A percentile compares a stretch with the other conserved stretches of the same genome.
These are phyloP conservation scores for Fusarium sp. DNA, from an alignment of 2,329 filamentous ascomycete species.

Conservation along the genomic window DNA sequence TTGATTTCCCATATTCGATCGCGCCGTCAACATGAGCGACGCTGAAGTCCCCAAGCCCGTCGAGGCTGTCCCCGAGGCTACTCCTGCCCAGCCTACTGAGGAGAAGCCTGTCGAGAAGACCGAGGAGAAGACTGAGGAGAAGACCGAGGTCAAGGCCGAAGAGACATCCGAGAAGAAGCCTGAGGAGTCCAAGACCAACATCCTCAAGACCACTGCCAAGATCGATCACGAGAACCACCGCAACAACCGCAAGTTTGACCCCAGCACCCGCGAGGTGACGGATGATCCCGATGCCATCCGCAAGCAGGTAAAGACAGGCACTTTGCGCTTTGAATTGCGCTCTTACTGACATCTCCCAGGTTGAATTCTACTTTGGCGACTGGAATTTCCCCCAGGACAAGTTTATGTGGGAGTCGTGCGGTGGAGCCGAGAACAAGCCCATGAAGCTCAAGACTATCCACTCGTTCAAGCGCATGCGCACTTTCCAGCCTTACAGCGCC, in stretches of 20 bases:
- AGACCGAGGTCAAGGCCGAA: conserved; percentile 38
- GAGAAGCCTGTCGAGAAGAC: conserved; percentile 42
- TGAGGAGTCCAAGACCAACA: conserved; percentile 42
- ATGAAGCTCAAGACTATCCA: conserved; percentile 82
- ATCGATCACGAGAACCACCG: conserved; percentile 53
- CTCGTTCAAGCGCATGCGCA: conserved; percentile 95
- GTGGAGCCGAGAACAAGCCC: conserved; percentile 83
- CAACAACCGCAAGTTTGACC: conserved; percentile 78
- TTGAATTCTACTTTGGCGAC: conserved; percentile 96
- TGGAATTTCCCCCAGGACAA: conserved; percentile 90
- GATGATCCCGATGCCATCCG: conserved; percentile 85
- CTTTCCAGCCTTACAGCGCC: conserved; percentile 88
- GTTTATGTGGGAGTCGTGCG: conserved; percentile 83
- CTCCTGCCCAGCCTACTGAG: conserved; percentile 41
- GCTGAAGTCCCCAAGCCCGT: conserved; percentile 54
- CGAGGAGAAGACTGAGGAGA: conserved; percentile 40
- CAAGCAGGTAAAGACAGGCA: conserved; percentile 72
- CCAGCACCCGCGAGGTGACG: conserved; percentile 74
- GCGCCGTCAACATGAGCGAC: conserved; percentile 52
- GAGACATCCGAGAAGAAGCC: conserved; percentile 41
- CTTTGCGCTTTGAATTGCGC: background rate
- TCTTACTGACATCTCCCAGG: conserved; percentile 60
- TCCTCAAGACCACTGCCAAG: conserved; percentile 60
- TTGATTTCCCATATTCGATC: conserved; percentile 8
- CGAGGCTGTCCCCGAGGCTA: conserved; percentile 49